Evolutionary conservation across 1,139 yeast species (phyloP).

Genomic region (Nakaseomyces uthaithaninus): DNA sequence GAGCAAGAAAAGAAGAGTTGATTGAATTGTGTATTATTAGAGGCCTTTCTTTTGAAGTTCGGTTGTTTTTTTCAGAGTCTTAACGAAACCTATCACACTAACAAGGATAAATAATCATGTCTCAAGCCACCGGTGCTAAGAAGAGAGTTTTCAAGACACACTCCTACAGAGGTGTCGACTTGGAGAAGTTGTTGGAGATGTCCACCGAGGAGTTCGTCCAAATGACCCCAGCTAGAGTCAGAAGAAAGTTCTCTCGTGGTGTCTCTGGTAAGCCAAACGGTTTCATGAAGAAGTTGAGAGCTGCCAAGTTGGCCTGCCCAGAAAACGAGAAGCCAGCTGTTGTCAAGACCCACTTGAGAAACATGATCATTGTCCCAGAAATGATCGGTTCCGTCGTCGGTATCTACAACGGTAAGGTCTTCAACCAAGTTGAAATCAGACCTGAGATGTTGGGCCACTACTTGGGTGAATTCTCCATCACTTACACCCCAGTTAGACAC

Average conservation of each 20-base stretch:
- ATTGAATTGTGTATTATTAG: no score
- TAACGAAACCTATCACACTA: slow-evolving; percentile 1
- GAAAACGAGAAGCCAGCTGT: slow-evolving; percentile 96
- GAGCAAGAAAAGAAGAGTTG: no score
- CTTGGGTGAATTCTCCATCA: slow-evolving; percentile 99
- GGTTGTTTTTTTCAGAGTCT: neutral
- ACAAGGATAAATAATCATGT: slow-evolving; percentile 18
- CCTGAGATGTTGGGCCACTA: slow-evolving; percentile 99
- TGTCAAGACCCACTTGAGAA: slow-evolving; percentile 99
- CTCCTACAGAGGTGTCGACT: slow-evolving; percentile 98
- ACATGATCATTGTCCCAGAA: slow-evolving; percentile 98
- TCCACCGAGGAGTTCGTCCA: slow-evolving; percentile 95
- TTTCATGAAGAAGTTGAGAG: slow-evolving; percentile 95
- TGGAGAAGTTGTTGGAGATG: slow-evolving; percentile 87
- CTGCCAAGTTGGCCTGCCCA: slow-evolving; percentile 87
- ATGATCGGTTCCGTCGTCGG: slow-evolving; percentile 99
- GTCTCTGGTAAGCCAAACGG: slow-evolving; percentile 93
- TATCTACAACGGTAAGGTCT: slow-evolving; percentile 99
- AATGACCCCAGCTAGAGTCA: slow-evolving; percentile 96
- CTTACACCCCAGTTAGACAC: slow-evolving; percentile 99
- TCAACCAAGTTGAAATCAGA: slow-evolving; percentile 97
- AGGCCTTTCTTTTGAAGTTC: neutral
- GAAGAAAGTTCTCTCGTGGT: slow-evolving; percentile 99
- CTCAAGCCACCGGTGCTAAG: slow-evolving; percentile 39
- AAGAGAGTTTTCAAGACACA: slow-evolving; percentile 93